phyloP scores from a whole-genome alignment of 768 basidiomycete species.

The Ephemerocybe angulata region DNA sequence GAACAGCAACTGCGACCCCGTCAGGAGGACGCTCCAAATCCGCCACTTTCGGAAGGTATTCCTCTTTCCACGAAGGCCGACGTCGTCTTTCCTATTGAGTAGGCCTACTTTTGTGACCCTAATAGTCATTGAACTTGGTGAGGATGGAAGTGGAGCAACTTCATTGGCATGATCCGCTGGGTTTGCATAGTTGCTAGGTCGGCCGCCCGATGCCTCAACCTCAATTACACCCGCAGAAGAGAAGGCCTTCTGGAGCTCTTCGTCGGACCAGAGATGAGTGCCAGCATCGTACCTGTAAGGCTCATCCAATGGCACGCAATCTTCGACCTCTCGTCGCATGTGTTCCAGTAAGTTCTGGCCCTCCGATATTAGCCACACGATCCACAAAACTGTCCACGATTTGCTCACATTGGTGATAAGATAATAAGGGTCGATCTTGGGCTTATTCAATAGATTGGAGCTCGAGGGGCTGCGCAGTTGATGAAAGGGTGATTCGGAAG shows the following conservation, averaged over 20 bases:
- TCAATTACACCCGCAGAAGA: constrained; percentile 55
- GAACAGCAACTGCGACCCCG: constrained; percentile 87
- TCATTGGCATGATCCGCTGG: constrained; percentile 14
- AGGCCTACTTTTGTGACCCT: constrained; percentile 79
- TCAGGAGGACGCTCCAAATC: constrained; percentile 78
- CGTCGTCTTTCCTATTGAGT: constrained; percentile 79
- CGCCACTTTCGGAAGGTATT: constrained; percentile 83
- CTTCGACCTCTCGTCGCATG: constrained; percentile 63
- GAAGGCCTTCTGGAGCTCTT: constrained; percentile 62
- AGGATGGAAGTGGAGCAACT: constrained; percentile 13
- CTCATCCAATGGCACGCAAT: constrained; percentile 52
- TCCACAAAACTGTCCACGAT: background rate
- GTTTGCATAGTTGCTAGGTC: constrained; percentile 31
- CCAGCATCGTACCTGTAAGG: constrained; percentile 67
- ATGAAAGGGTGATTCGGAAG: constrained; percentile 19
- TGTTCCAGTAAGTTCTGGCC: constrained; percentile 61
- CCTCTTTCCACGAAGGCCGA: constrained; percentile 72
- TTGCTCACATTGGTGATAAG: constrained; percentile 72
- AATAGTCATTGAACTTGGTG: constrained; percentile 36
- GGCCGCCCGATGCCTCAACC: constrained; percentile 42
- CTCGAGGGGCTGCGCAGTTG: constrained; percentile 17
- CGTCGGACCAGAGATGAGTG: constrained; percentile 59
- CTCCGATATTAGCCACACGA: constrained; percentile 4
- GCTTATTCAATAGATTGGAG: constrained; percentile 35
- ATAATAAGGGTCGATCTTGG: constrained; percentile 88